Percentiles rank a stretch among this genome's conserved stretches.
Conservation (phyloP, 352 stramenopile genomes). For the Phytopythium chamaehyphon region DNA sequence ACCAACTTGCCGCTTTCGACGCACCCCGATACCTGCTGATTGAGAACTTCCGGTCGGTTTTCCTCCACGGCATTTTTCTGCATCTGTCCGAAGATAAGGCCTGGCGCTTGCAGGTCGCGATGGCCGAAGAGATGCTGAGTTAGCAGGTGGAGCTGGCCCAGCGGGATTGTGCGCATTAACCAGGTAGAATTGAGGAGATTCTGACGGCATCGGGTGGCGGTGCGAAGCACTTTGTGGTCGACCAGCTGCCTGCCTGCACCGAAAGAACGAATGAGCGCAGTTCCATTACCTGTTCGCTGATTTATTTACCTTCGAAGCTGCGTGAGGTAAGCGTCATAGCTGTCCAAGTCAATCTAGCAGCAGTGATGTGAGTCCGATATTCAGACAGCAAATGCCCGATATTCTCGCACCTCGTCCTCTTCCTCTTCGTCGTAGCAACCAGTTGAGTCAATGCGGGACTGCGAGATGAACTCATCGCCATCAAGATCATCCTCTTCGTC, state of each 20-base stretch:
- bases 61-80: conserved; percentile 2
- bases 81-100: conserved; percentile 16
- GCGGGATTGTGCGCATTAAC: conserved; percentile 33
- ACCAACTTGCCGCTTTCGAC: conserved; percentile 35
- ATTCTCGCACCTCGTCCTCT: background rate
- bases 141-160: conserved; percentile 9
- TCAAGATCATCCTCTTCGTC: too few species aligned
- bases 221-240: conserved; percentile 37
- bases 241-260: conserved; percentile 25
- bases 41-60: background rate
- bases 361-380: background rate
- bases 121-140: background rate
- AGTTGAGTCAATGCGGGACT: background rate
- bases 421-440: background rate
- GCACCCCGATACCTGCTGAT: conserved; percentile 10
- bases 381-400: background rate
- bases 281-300: background rate
- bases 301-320: conserved; percentile 37
- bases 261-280: background rate
- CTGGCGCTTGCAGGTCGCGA: conserved; percentile 41
- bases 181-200: conserved; percentile 58
- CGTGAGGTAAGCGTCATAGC: conserved; percentile 53
- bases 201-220: conserved; percentile 30
- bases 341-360: conserved; percentile 51
- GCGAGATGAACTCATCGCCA: too few species aligned